Evolutionary conservation across 192 early-diverging fungal genomes (phyloP).

Genomic region (Helicostylum pulchrum): DNA sequence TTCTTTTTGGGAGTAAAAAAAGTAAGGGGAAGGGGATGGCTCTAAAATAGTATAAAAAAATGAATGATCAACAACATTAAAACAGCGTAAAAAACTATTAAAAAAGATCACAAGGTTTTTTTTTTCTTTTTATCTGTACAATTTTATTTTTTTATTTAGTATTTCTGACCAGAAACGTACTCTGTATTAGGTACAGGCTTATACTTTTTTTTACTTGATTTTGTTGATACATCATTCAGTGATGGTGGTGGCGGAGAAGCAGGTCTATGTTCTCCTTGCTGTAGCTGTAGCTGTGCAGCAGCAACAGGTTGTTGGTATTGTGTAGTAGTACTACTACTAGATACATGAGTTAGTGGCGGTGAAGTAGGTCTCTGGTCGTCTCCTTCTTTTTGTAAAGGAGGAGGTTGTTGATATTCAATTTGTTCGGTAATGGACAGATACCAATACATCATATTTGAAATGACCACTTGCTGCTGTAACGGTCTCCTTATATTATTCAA

Average conservation of each 20-base stretch:
- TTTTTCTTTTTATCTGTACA: no score
- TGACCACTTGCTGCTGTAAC: slow-evolving; percentile 68
- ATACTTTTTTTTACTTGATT: background rate
- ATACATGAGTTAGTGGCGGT: background rate
- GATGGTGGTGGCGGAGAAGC: no score
- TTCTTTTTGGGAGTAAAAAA: no score
- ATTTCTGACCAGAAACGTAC: background rate
- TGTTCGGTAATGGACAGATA: slow-evolving; percentile 48
- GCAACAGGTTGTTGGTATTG: background rate
- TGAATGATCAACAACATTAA: no score
- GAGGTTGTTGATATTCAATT: background rate
- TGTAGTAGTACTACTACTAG: background rate
- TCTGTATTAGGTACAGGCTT: background rate
- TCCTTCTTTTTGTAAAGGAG: background rate
- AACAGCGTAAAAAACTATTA: no score
- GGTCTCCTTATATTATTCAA: slow-evolving; percentile 69
- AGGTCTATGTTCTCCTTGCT: background rate
- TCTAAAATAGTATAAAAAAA: no score
- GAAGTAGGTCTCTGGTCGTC: background rate
- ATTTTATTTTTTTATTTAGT: no score
- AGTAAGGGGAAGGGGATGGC: no score
- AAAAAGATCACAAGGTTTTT: no score
- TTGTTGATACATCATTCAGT: no score
- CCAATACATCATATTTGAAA: slow-evolving; percentile 83
- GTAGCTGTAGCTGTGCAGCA: no score